These are phyloP conservation scores for Paxillus ammoniavirescens DNA, from an alignment of 768 basidiomycete genomes.

Conservation along the genomic window DNA sequence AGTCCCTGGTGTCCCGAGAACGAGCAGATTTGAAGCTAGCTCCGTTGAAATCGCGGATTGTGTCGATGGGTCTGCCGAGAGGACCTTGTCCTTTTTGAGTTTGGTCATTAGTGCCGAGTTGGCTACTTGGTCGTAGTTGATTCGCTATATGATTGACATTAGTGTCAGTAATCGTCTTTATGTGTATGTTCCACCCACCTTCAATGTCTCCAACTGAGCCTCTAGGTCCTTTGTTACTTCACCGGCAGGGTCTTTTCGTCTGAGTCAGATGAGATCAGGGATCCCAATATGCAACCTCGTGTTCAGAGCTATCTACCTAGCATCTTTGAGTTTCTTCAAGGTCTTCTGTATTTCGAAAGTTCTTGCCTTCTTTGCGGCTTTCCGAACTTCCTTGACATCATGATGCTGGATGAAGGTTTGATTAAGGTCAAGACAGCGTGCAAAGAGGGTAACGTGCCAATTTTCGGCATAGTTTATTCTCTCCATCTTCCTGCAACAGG, in stretches of 20 bases:
- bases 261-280: slow-evolving; percentile 7
- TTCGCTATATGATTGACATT: slow-evolving; percentile 38
- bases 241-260: slow-evolving; percentile 38
- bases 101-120: slow-evolving; percentile 67
- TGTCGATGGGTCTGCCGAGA: slow-evolving; percentile 51
- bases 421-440: slow-evolving; percentile 8
- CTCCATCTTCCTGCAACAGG: slow-evolving; percentile 37
- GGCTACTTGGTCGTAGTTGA: slow-evolving; percentile 59
- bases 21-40: slow-evolving; percentile 35
- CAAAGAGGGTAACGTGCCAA: slow-evolving; percentile 42
- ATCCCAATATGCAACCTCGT: not conserved
- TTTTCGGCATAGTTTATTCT: slow-evolving; percentile 48
- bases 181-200: slow-evolving; percentile 44
- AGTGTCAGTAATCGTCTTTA: not conserved
- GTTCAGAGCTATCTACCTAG: slow-evolving; percentile 48
- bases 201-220: slow-evolving; percentile 58
- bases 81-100: slow-evolving; percentile 65
- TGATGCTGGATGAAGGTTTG: slow-evolving; percentile 57
- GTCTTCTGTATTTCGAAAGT: slow-evolving; percentile 77
- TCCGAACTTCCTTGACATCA: slow-evolving; percentile 66
- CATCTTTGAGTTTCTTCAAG: slow-evolving; percentile 76
- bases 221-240: slow-evolving; percentile 50
- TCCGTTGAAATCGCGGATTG: slow-evolving; percentile 45
- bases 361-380: slow-evolving; percentile 79
- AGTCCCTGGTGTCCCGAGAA: slow-evolving; percentile 40